Percentiles rank a stretch among this genome's conserved stretches.
phyloP scores from a whole-genome alignment of 2,329 filamentous ascomycete genomes.

The Dothideomycetes sp. region DNA sequence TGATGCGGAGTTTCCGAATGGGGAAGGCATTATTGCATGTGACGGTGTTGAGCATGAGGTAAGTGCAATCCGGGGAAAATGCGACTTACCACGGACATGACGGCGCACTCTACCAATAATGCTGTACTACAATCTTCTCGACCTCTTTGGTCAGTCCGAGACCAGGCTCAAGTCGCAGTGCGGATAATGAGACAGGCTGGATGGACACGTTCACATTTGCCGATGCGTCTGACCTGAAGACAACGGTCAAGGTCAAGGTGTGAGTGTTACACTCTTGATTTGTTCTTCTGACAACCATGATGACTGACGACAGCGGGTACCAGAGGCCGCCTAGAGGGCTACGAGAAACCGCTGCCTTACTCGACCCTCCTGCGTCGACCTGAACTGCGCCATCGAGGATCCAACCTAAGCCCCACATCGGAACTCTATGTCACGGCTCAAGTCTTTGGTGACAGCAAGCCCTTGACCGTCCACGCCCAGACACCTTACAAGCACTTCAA shows the following conservation, averaged over 20 bases:
- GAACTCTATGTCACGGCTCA: conserved; percentile 91
- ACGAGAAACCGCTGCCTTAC: conserved; percentile 62
- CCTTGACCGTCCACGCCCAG: conserved; percentile 81
- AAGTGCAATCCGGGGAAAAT: too few relatives aligned
- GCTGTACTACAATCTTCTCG: too few relatives aligned
- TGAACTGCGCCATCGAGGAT: conserved; percentile 77
- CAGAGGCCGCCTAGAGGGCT: conserved; percentile 68
- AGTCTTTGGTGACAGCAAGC: conserved; percentile 92
- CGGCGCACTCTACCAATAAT: too few relatives aligned
- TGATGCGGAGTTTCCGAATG: too few relatives aligned
- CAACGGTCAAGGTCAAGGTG: conserved; percentile 59
- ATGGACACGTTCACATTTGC: conserved; percentile 98
- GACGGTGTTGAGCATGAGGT: too few relatives aligned
- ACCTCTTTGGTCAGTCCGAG: too few relatives aligned
- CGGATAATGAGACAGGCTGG: too few relatives aligned
- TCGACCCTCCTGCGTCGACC: conserved; percentile 71
- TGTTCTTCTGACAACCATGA: conserved; percentile 18
- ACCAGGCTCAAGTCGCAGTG: too few relatives aligned
- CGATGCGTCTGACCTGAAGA: conserved; percentile 72
- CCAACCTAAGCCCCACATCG: conserved; percentile 70
- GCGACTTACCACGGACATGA: too few relatives aligned
- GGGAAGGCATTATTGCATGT: too few relatives aligned
- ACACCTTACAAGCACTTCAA: conserved; percentile 91
- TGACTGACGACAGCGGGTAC: conserved; percentile 16
- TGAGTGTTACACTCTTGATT: conserved; percentile 31